Base-by-base conservation (phyloP, 305 asterid genomes). In the Fraxinus sp. region DNA sequence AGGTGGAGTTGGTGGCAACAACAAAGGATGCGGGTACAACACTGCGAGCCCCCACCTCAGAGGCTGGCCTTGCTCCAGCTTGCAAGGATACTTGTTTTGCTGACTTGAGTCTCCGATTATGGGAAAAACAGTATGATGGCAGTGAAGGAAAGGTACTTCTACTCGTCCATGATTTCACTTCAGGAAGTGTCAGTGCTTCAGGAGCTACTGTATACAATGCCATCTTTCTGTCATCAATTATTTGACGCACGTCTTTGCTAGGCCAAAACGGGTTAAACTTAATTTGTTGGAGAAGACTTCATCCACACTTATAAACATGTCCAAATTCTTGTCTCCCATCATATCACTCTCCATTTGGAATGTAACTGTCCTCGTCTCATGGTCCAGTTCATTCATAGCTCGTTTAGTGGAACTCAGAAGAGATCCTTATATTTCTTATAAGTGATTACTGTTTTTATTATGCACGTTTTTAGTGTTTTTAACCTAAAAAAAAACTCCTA, bases 31-130 rank as follows among this genome's bases (percentile, higher is more conserved):
- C 90, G 0, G 99, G 98, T 72, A 92, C 97, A 5, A 88, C 98
- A 33, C 66, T 96, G 85, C 97, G 98, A 30, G 99, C 98, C 81
- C 99, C 99, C 68, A 96, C 99, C 68, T 82, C 87, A 20, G 99
- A 96, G 84, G 84, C 91, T 14, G 99, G 99, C 70, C 87, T 96
- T 26, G 94, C 96, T 76, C 98, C 98, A 24, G 97, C 95, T 41
- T 96, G 98, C 85, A 91, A 80, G 86, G 99, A 96, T 87, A 92
- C 97, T 83, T 95, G 99, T 86, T 92, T 80, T 59, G 97, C 92
- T 24, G 91, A 92, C 74, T 80, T 96, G 85, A 89, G 91, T 78
- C 80, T 95, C 80, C 91, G 89, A 24, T 35, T 96, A 46, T 92
- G 93, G 95, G 97, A 93, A 86, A 86, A 85, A 5, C 87, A 84